phyloP scores from a whole-genome alignment of 345 rosid genomes.

The Noccaea bulbosa region DNA sequence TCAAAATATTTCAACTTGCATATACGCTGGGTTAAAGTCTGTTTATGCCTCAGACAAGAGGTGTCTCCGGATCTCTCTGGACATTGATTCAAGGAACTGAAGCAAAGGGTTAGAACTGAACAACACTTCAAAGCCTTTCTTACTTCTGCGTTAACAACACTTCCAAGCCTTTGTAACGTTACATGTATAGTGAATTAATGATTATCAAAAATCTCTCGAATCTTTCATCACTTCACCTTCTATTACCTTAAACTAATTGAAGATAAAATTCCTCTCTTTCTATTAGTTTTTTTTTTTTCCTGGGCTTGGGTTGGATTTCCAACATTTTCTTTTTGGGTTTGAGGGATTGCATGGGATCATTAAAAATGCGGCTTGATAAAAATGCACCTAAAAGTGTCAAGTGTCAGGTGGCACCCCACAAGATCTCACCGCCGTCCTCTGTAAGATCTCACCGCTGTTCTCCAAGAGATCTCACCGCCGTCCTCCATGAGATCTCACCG shows the following conservation, averaged over 20 bases:
- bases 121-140: background rate
- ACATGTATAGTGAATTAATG: background rate
- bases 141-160: conserved; percentile 6
- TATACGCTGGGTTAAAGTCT: background rate
- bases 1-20: background rate
- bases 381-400: too few relatives aligned
- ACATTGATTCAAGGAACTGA: background rate
- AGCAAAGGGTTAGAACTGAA: background rate
- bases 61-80: too few relatives aligned
- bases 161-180: background rate
- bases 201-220: background rate
- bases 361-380: too few relatives aligned
- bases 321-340: too few relatives aligned
- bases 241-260: background rate
- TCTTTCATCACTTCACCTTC: conserved; percentile 4
- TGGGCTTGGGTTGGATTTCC: too few relatives aligned
- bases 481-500: too few relatives aligned
- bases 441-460: too few relatives aligned
- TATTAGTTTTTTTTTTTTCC: too few relatives aligned
- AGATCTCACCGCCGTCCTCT: too few relatives aligned
- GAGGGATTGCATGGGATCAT: too few relatives aligned
- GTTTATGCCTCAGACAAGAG: background rate
- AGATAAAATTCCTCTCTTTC: background rate
- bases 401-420: too few relatives aligned
- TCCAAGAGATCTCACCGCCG: too few relatives aligned